Evolutionary conservation across 495 filamentous ascomycete genomes (phyloP).

Genomic region (Amniculicola lignicola): DNA sequence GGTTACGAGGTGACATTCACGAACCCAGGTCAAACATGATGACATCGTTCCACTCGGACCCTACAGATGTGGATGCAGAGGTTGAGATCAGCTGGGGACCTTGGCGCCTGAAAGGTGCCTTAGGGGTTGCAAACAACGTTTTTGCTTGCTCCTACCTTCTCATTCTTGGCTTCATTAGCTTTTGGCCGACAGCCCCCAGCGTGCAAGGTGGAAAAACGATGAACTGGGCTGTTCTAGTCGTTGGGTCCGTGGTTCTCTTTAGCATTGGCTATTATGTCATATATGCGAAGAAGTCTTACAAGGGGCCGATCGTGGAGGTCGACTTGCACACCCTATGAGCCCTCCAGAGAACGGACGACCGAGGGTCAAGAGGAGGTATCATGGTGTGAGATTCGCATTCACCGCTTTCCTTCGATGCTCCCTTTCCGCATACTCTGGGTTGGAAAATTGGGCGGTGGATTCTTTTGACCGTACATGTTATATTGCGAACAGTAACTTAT

Average conservation of each 20-base stretch:
- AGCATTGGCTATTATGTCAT: slow-evolving; percentile 49
- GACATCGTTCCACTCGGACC: slow-evolving; percentile 29
- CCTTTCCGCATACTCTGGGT: too few species aligned
- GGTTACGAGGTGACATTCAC: slow-evolving; percentile 43
- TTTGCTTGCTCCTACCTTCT: slow-evolving; percentile 49
- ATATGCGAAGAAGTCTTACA: slow-evolving; percentile 45
- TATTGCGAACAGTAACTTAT: too few species aligned
- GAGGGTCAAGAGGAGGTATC: too few species aligned
- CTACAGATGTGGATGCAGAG: slow-evolving; percentile 31
- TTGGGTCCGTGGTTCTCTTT: slow-evolving; percentile 44
- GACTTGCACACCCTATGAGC: slow-evolving; percentile 10
- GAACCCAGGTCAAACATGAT: slow-evolving; percentile 11
- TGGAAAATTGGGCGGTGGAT: too few species aligned
- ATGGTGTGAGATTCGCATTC: too few species aligned
- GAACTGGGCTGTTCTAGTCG: slow-evolving; percentile 51
- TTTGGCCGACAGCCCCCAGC: slow-evolving; percentile 45
- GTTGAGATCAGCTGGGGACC: slow-evolving; percentile 49
- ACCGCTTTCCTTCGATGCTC: too few species aligned
- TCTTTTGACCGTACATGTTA: too few species aligned
- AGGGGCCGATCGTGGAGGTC: slow-evolving; percentile 49
- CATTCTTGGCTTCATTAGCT: slow-evolving; percentile 52
- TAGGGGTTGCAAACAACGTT: slow-evolving; percentile 47
- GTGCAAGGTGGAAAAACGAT: slow-evolving; percentile 40
- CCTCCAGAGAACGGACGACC: too few species aligned
- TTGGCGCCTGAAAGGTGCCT: slow-evolving; percentile 47